Evolutionary conservation across 2,329 filamentous ascomycete genomes (phyloP), one percentile per base, ranked within the genome.

Genomic region (Xylariaceae sp.): DNA sequence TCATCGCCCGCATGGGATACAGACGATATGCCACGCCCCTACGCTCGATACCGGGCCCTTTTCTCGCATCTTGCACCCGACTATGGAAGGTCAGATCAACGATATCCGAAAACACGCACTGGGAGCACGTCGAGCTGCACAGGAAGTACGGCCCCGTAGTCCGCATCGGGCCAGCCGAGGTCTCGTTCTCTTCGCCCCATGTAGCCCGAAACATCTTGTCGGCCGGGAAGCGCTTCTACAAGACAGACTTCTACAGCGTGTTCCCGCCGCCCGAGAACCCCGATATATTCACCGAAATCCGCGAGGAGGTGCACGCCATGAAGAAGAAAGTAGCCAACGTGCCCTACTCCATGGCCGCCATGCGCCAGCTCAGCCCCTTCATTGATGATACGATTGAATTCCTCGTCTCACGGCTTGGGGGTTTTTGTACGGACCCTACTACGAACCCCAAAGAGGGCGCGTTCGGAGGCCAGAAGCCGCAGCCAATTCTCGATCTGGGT

Each of bases 231-330:
- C 72, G 76, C 16, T 81, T 81, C 67, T 73, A 76, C 69, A 81
- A 81, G 71, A 81, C 79, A 3, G 68, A 74, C 51, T 81, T 81
- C 58, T 81, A 81, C 62, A 70, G 66, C 32, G 80, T 83, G 6
- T 83, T 83, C 62, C 80, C 80, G 24, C 80, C 80, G 3, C 75
- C 78, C 0, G 78, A 81, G 67, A 81, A 82, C 68, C 79, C 80
- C 5, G 80, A 83, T 55, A 82, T 83, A 64, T 83, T 83, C 68
- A 82, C 81, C 33, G 80, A 83, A 65, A 76, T 73, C 13, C 72
- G 79, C 47, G 80, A 82, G 67, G 72, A 76, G 6, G 76, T 79
- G n/a, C 81, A 83, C 64, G 78, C 79, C 0, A 72, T 74, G 54
- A 82, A 81, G 73, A 83, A 82, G 69, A 75, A 77, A 63, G 76